These are phyloP conservation scores for Atkinsonella hypoxylon DNA, from an alignment of 2,329 filamentous ascomycete genomes.

Conservation along the genomic window DNA sequence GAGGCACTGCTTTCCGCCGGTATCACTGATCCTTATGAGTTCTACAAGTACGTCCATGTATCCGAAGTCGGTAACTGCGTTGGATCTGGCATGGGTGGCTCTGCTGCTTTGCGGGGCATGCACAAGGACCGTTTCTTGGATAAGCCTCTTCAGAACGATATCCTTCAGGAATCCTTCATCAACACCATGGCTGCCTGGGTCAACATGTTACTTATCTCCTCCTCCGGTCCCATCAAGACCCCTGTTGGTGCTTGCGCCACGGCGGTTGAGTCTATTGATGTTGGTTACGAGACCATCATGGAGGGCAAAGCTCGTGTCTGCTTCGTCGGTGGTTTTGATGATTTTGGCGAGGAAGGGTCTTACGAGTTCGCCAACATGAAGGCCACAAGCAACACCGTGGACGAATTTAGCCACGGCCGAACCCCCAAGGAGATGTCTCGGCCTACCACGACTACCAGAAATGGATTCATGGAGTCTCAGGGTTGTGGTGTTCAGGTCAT, in stretches of 20 bases:
- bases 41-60: constrained; percentile 98
- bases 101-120: constrained; percentile 86
- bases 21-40: constrained; percentile 98
- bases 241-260: constrained; percentile 96
- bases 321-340: constrained; percentile 97
- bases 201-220: constrained; percentile 96
- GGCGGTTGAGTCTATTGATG: constrained; percentile 92
- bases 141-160: constrained; percentile 96
- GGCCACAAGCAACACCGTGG: constrained; percentile 93
- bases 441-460: constrained; percentile 89
- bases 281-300: constrained; percentile 95
- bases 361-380: constrained; percentile 99
- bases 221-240: constrained; percentile 96
- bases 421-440: constrained; percentile 97
- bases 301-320: constrained; percentile 96
- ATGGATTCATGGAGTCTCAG: constrained; percentile 99
- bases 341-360: constrained; percentile 97
- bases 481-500: constrained; percentile 97
- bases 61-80: constrained; percentile 98
- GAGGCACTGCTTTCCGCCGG: constrained; percentile 84
- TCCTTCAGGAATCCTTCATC: constrained; percentile 98
- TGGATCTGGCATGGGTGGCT: constrained; percentile 96
- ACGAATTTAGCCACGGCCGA: constrained; percentile 89
- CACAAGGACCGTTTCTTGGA: constrained; percentile 96
- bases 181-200: constrained; percentile 99